Conservation (phyloP, 257 asterid genomes). For the Gentiana straminea region DNA sequence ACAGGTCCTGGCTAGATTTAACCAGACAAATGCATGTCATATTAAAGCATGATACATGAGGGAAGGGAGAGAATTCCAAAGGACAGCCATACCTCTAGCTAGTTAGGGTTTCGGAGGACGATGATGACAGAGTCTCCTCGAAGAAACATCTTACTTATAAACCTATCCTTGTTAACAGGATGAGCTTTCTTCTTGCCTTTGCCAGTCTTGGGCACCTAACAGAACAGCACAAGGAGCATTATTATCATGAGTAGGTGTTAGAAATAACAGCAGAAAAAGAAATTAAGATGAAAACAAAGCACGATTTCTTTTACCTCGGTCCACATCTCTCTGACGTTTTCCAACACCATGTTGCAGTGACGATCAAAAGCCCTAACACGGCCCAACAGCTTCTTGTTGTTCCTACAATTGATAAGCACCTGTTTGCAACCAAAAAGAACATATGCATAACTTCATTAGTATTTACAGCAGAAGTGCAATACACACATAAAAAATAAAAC, state of each 20-base stretch:
- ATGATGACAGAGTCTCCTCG: conserved; percentile 92
- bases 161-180: conserved; percentile 77
- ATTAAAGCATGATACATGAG: too few relatives aligned
- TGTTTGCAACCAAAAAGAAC: neutral
- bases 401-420: conserved; percentile 49
- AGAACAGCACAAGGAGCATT: too few relatives aligned
- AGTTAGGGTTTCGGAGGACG: conserved; percentile 80
- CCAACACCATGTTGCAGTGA: conserved; percentile 92
- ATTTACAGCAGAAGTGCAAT: too few relatives aligned
- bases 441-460: too few relatives aligned
- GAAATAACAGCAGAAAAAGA: neutral
- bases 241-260: neutral
- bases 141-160: conserved; percentile 84
- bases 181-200: conserved; percentile 91
- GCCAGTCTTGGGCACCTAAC: conserved; percentile 8
- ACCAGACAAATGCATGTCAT: too few relatives aligned
- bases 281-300: conserved; percentile 2
- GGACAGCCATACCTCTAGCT: conserved; percentile 23
- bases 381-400: conserved; percentile 67
- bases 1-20: too few relatives aligned
- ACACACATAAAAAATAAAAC: too few relatives aligned
- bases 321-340: conserved; percentile 91
- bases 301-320: conserved; percentile 44
- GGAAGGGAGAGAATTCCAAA: too few relatives aligned
- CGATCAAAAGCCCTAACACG: conserved; percentile 88